These are phyloP conservation scores for Neophaeococcomyces aloes DNA, from an alignment of 2,329 filamentous ascomycete genomes.

Conservation along the genomic window DNA sequence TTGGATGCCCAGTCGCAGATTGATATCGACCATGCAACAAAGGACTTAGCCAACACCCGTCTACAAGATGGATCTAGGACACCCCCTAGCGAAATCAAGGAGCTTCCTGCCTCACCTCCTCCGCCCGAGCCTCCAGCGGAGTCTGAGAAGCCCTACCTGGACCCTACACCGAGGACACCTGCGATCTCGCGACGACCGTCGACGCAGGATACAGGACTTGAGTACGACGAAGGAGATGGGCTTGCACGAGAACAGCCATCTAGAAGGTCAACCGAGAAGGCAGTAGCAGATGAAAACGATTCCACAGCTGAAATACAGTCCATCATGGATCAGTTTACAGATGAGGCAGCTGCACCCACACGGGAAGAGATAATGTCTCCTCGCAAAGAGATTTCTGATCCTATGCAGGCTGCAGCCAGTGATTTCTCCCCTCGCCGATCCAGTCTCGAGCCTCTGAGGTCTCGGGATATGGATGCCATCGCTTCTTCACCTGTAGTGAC, in stretches of 20 bases:
- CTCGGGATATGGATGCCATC: slow-evolving; percentile 27
- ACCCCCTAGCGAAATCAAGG: slow-evolving; percentile 6
- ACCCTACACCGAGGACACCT: slow-evolving; percentile 39
- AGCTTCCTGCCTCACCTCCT: slow-evolving; percentile 28
- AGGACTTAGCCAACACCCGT: neutral
- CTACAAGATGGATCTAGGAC: neutral
- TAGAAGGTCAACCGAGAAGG: slow-evolving; percentile 33
- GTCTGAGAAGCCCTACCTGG: slow-evolving; percentile 44
- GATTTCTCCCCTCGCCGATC: slow-evolving; percentile 75
- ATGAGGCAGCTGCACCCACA: slow-evolving; percentile 58
- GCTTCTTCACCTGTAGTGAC: slow-evolving; percentile 16
- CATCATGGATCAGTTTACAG: slow-evolving; percentile 93
- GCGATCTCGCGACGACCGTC: slow-evolving; percentile 31
- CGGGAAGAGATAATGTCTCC: slow-evolving; percentile 88
- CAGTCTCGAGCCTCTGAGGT: slow-evolving; percentile 63
- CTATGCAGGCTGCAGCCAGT: slow-evolving; percentile 55
- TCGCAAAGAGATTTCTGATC: slow-evolving; percentile 69
- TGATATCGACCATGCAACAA: neutral
- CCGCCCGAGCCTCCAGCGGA: slow-evolving; percentile 33
- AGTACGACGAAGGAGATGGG: slow-evolving; percentile 21
- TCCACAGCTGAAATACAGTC: slow-evolving; percentile 83
- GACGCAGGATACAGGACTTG: slow-evolving; percentile 6
- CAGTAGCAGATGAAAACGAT: slow-evolving; percentile 55
- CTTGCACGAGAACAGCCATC: slow-evolving; percentile 13
- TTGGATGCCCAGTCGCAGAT: neutral